Evolutionary conservation across 495 filamentous ascomycete genomes (phyloP).

Genomic region (Parathielavia appendiculata): DNA sequence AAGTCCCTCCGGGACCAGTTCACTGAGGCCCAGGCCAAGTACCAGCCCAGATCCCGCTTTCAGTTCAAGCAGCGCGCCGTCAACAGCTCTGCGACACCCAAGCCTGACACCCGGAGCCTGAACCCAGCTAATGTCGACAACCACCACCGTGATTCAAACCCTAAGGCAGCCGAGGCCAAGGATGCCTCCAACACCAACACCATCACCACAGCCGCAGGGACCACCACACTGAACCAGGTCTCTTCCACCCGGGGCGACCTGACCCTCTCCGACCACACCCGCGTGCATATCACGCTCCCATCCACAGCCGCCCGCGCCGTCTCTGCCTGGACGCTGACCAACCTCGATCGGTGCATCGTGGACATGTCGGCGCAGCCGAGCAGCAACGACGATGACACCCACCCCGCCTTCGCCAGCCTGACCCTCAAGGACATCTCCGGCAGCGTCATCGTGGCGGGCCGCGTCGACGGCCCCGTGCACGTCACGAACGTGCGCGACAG

Average conservation of each 20-base stretch:
- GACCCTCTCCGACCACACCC: constrained; percentile 56
- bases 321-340: constrained; percentile 66
- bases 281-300: constrained; percentile 68
- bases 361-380: constrained; percentile 63
- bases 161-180: constrained; percentile 16
- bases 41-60: constrained; percentile 41
- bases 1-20: constrained; percentile 42
- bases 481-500: constrained; percentile 70
- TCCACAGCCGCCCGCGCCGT: constrained; percentile 59
- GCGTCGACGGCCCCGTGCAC: constrained; percentile 73
- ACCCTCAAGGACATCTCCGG: constrained; percentile 62
- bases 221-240: no score
- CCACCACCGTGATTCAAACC: constrained; percentile 14
- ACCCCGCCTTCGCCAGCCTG: constrained; percentile 66
- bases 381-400: constrained; percentile 23
- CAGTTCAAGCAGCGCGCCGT: constrained; percentile 42
- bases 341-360: constrained; percentile 67
- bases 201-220: constrained; percentile 10
- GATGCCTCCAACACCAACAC: constrained; percentile 30
- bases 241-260: constrained; percentile 58
- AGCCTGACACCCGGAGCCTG: constrained; percentile 10
- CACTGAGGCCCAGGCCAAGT: constrained; percentile 38
- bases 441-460: constrained; percentile 69
- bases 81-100: neutral
- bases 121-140: neutral